These are phyloP conservation scores for Dactylorhiza incarnata DNA, from an alignment of 106 monocot genomes.

Conservation along the genomic window DNA sequence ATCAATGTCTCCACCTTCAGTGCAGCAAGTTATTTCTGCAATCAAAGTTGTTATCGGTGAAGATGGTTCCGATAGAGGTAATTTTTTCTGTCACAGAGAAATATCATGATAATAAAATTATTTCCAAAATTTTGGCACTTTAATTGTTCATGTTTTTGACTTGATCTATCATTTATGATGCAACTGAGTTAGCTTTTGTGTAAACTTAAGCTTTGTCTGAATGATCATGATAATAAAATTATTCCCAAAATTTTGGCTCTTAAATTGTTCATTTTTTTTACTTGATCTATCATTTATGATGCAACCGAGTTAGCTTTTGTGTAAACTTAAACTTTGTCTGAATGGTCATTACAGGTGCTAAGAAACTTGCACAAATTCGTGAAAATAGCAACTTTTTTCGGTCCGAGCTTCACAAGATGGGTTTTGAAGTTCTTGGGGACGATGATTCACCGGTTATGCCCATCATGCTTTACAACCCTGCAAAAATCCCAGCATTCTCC, in stretches of 20 bases:
- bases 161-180: too few species aligned
- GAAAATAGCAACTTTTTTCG: conserved; percentile 87
- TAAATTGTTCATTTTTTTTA: too few species aligned
- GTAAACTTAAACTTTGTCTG: conserved; percentile 1
- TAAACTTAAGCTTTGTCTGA: too few species aligned
- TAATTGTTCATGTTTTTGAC: too few species aligned
- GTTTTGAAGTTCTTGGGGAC: conserved; percentile 80
- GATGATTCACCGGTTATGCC: conserved; percentile 83
- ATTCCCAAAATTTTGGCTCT: too few species aligned
- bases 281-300: too few species aligned
- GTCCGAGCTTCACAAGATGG: conserved; percentile 78
- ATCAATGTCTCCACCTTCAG: conserved; percentile 82
- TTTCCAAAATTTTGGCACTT: too few species aligned
- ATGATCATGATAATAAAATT: too few species aligned
- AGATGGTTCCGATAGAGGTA: conserved; percentile 76
- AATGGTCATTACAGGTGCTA: conserved; percentile 35
- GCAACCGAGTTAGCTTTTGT: too few species aligned
- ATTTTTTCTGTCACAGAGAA: neutral
- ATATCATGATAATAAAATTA: too few species aligned
- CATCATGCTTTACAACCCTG: conserved; percentile 85
- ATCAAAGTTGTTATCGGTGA: conserved; percentile 74
- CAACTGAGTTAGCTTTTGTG: too few species aligned
- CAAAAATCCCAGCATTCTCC: conserved; percentile 75
- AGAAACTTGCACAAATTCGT: conserved; percentile 66
- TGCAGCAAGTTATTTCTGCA: conserved; percentile 73